A percentile compares a stretch with the other conserved stretches of the same genome.
phyloP scores from a whole-genome alignment of 148 eudicot species.

The Talinum fruticosum region DNA sequence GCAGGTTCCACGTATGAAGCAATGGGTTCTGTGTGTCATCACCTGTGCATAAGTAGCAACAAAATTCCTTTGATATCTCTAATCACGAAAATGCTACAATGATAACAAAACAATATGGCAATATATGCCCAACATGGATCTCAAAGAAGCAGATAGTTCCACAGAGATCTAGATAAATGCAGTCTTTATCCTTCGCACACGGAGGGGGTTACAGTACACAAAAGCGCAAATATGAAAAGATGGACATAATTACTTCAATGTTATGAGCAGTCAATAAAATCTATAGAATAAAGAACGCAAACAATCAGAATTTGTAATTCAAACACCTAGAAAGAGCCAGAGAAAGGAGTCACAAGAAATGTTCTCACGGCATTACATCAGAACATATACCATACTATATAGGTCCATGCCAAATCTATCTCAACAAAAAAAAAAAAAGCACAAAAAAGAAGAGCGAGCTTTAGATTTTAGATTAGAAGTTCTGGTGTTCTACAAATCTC shows the following conservation, averaged over 20 bases:
- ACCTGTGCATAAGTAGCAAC: constrained; percentile 7
- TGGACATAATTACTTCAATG: background rate
- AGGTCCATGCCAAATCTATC: background rate
- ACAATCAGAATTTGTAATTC: background rate
- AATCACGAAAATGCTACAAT: background rate
- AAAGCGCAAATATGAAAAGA: background rate
- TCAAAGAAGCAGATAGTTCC: background rate
- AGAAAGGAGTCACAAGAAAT: background rate
- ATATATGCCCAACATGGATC: background rate
- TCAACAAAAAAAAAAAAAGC: background rate
- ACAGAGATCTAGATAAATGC: background rate
- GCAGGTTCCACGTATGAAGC: constrained; percentile 30
- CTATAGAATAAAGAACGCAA: background rate
- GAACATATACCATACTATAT: background rate
- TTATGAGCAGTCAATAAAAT: background rate
- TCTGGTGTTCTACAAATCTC: background rate
- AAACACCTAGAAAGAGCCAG: background rate
- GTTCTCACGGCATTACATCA: background rate
- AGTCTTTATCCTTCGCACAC: background rate
- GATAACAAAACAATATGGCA: background rate
- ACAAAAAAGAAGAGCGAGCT: too few relatives aligned
- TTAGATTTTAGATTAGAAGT: background rate
- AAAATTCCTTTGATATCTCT: background rate
- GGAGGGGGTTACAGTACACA: background rate
- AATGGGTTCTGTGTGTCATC: constrained; percentile 37